phyloP scores from a whole-genome alignment of 2,329 filamentous ascomycete genomes.

The Fusarium solani-melongenae region DNA sequence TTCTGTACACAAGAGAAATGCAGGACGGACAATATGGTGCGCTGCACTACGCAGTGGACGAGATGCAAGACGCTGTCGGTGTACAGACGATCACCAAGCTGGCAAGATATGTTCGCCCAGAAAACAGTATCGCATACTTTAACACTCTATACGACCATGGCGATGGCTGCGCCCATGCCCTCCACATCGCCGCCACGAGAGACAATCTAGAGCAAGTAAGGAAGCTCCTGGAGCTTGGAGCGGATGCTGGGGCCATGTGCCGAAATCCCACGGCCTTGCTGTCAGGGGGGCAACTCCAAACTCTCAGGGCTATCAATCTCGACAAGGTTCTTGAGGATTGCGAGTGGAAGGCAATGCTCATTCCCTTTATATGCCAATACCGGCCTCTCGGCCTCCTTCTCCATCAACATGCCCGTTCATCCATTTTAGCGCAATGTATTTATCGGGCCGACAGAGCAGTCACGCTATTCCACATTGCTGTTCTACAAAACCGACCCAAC shows the following conservation, averaged over 20 bases:
- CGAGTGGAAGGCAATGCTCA: background rate
- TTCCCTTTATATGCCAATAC: background rate
- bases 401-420: no score
- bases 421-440: background rate
- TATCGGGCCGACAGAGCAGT: background rate
- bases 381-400: background rate
- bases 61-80: background rate
- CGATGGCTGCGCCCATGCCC: background rate
- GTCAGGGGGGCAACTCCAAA: background rate
- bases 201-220: background rate
- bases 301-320: background rate
- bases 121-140: background rate
- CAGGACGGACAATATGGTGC: rapidly evolving
- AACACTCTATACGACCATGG: background rate
- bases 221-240: background rate
- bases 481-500: background rate
- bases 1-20: background rate
- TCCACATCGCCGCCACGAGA: background rate
- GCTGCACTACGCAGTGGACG: background rate
- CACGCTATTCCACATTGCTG: background rate
- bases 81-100: background rate
- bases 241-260: background rate
- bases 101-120: background rate
- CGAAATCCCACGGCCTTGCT: background rate
- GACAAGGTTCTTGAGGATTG: background rate